phyloP scores from a whole-genome alignment of 306 rosid genomes.

The Gastrolobium bilobum region DNA sequence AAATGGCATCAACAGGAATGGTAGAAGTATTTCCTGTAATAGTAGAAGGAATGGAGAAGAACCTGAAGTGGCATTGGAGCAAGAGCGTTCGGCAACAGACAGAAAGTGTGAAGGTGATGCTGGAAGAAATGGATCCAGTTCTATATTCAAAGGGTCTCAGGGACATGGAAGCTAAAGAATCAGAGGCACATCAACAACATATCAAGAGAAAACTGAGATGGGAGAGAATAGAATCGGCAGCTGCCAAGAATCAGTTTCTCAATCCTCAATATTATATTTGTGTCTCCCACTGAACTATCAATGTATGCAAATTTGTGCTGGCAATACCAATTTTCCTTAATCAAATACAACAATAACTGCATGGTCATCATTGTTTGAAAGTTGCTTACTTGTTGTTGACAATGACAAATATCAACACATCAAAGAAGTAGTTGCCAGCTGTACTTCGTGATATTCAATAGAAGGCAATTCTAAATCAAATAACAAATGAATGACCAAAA shows the following conservation, averaged over 20 bases:
- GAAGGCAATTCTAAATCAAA: not conserved
- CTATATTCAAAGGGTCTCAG: slow-evolving; percentile 66
- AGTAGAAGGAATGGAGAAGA: slow-evolving; percentile 79
- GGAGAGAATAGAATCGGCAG: slow-evolving; percentile 71
- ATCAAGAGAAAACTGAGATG: slow-evolving; percentile 66
- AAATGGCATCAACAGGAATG: slow-evolving; percentile 68
- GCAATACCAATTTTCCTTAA: slow-evolving; percentile 25
- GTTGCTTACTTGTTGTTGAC: slow-evolving; percentile 32
- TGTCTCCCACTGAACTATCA: slow-evolving; percentile 54
- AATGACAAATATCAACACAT: slow-evolving; percentile 9
- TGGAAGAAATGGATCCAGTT: slow-evolving; percentile 78
- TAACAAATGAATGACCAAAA: not conserved
- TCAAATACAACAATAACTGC: slow-evolving; percentile 30
- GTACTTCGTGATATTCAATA: not conserved
- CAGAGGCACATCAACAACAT: slow-evolving; percentile 57
- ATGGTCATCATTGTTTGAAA: not conserved
- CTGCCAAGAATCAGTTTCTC: slow-evolving; percentile 55
- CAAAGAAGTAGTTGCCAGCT: slow-evolving; percentile 11
- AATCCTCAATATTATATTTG: slow-evolving; percentile 57
- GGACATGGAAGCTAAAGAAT: slow-evolving; percentile 58
- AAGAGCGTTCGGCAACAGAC: slow-evolving; percentile 72
- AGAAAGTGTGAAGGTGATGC: slow-evolving; percentile 70
- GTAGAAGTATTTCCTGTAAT: slow-evolving; percentile 78
- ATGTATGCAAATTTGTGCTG: slow-evolving; percentile 42
- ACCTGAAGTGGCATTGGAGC: slow-evolving; percentile 83